phyloP scores from a whole-genome alignment of 768 basidiomycete genomes.

The Gymnopilus dilepis region DNA sequence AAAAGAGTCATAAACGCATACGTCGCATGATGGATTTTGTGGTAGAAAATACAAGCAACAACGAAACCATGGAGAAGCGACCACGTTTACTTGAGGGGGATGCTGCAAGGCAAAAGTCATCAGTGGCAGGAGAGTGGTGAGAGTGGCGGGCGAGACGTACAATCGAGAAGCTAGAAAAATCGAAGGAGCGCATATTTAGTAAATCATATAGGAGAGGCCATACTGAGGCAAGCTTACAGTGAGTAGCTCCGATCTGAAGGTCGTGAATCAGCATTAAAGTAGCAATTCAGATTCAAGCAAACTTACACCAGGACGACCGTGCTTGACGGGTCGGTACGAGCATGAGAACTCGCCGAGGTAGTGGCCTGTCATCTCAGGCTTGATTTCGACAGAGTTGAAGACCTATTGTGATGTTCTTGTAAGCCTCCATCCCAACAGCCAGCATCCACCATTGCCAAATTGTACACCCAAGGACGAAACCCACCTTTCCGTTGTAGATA shows the following conservation, averaged over 20 bases:
- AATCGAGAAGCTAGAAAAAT: constrained; percentile 69
- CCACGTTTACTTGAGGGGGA: constrained; percentile 90
- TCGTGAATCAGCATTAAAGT: constrained; percentile 20
- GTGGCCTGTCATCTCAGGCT: constrained; percentile 99
- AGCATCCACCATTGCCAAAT: constrained; percentile 5
- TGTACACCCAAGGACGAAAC: constrained; percentile 19
- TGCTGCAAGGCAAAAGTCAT: constrained; percentile 47
- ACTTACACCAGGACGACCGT: constrained; percentile 98
- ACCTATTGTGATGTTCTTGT: constrained; percentile 47
- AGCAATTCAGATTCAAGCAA: not conserved
- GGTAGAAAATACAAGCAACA: constrained; percentile 26
- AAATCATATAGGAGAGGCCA: constrained; percentile 7
- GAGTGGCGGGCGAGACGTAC: constrained; percentile 44
- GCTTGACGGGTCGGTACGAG: constrained; percentile 98
- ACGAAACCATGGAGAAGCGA: constrained; percentile 18
- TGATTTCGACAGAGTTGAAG: constrained; percentile 98
- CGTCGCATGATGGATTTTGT: constrained; percentile 32
- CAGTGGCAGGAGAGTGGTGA: constrained; percentile 16
- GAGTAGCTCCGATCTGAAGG: constrained; percentile 83
- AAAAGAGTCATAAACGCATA: constrained; percentile 30
- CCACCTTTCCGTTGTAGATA: constrained; percentile 97
- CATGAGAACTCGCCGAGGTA: constrained; percentile 98
- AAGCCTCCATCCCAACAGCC: not conserved
- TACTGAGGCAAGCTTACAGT: constrained; percentile 59
- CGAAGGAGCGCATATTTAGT: constrained; percentile 12